A percentile compares a stretch with the other conserved stretches of the same genome.
phyloP scores from a whole-genome alignment of 2,329 filamentous ascomycete genomes.

The Coniochaeta sp. region DNA sequence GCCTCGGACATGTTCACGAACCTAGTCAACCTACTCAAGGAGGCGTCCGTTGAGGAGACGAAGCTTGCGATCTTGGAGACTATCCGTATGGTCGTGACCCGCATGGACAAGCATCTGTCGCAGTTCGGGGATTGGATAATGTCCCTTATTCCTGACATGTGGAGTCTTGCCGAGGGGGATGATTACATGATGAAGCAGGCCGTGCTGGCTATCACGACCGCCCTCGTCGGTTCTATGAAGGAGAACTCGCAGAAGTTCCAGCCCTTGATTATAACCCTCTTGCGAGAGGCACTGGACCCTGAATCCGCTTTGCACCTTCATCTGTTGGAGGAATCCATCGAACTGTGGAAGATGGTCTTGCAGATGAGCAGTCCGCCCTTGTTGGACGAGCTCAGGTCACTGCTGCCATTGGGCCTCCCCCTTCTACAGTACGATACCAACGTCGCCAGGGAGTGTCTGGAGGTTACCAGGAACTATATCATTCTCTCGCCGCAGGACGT shows the following conservation, averaged over 20 bases:
- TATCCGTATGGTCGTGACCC: constrained; percentile 70
- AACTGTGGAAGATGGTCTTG: constrained; percentile 77
- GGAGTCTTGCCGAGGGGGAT: constrained; percentile 72
- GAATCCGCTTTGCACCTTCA: constrained; percentile 71
- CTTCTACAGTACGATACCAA: constrained; percentile 61
- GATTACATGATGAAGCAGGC: constrained; percentile 92
- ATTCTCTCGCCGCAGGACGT: constrained; percentile 62
- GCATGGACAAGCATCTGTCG: constrained; percentile 67
- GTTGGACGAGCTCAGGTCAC: constrained; percentile 51
- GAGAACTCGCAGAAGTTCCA: constrained; percentile 73
- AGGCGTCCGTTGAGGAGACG: constrained; percentile 76
- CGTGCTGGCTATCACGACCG: constrained; percentile 77
- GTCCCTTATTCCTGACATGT: constrained; percentile 69
- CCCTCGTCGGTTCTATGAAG: constrained; percentile 81
- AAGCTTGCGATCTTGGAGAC: constrained; percentile 88
- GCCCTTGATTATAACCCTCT: constrained; percentile 70
- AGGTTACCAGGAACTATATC: constrained; percentile 64
- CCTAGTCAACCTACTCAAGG: constrained; percentile 70
- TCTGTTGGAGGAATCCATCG: constrained; percentile 84
- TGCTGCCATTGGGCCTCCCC: constrained; percentile 58
- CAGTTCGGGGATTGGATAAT: constrained; percentile 76
- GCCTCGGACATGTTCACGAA: constrained; percentile 65
- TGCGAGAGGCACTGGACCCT: constrained; percentile 71
- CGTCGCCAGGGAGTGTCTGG: constrained; percentile 53
- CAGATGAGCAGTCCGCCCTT: constrained; percentile 57